Base-by-base conservation (phyloP, 2,329 filamentous ascomycete genomes). In the Microdochium nivale region DNA sequence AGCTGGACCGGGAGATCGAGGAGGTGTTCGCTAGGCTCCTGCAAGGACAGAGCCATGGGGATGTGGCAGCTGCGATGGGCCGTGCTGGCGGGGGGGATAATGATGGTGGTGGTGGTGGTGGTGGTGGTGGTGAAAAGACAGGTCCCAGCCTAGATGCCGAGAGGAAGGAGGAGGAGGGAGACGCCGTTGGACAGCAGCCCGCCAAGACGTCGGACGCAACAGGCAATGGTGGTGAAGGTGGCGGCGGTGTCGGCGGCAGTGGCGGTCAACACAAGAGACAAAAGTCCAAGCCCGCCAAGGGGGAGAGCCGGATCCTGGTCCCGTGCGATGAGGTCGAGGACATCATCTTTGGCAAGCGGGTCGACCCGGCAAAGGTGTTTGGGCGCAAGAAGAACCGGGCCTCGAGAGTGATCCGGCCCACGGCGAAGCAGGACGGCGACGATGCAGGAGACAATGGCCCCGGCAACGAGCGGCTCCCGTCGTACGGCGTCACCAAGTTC, bases 1-100 rank as follows among this genome's bases (percentile, higher is more conserved):
- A 67, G 8, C 54, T 73, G 14, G 80, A 82, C 57, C 68, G 70
- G 2, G 71, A 73, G 52, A 79, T 83, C 44, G 79, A 83, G 61
- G 63, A 61, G 8, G 68, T 69, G 0, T 79, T 82, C 51, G 68
- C 73, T 1, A 57, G 56, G 9, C 59, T 72, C 21, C 54, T 74
- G 4, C 53, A 50, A 16, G 57, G 57, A 13, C 49, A 57, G 37
- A 58, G 56, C 40, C 40, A 47, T 1, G 50, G 46, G 24, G 43
- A 43, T 19, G 43, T 50, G 25, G 51, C 52, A 27, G 33, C 53
- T 40, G 48, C 19, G 25, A 30, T 30, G 27, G 27, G 27, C 11
- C 27, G 50, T 19, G n/a, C n/a, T n/a, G n/a, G n/a, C n/a, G n/a
- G n/a, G n/a, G n/a, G n/a, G n/a, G n/a, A n/a, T n/a, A n/a, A n/a